Percentiles rank a stretch among this genome's conserved stretches.
These are phyloP conservation scores for Houttuynia cordata DNA, from an alignment of 164 flowering plant genomes.

Conservation along the genomic window DNA sequence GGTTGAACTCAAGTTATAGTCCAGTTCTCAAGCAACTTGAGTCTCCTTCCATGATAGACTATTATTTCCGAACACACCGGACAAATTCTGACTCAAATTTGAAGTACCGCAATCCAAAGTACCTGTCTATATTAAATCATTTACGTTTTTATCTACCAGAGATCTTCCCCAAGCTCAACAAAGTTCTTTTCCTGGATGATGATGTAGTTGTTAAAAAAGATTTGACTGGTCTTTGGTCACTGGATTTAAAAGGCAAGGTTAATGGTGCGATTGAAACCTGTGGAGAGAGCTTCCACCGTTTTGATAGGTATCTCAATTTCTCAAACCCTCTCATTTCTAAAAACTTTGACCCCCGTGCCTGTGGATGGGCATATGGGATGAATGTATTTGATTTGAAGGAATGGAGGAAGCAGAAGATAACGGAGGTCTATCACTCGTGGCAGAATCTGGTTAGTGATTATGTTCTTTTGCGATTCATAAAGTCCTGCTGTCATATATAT, in stretches of 20 bases:
- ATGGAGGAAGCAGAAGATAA: conserved; percentile 18
- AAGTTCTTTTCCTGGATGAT: conserved; percentile 87
- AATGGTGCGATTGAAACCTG: conserved; percentile 80
- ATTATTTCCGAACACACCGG: conserved; percentile 69
- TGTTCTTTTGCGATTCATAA: background rate
- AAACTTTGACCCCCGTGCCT: conserved; percentile 16
- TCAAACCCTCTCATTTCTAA: conserved; percentile 20
- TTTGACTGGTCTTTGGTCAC: conserved; percentile 65
- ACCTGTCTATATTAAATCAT: conserved; percentile 85
- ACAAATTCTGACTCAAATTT: conserved; percentile 70
- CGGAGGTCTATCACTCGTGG: conserved; percentile 17
- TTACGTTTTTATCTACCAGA: conserved; percentile 93
- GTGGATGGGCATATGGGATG: conserved; percentile 24
- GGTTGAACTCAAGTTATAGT: conserved; percentile 89
- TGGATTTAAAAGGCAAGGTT: conserved; percentile 78
- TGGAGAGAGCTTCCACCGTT: conserved; percentile 18
- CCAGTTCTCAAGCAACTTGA: conserved; percentile 79
- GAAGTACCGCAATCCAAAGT: conserved; percentile 88
- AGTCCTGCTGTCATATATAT: background rate
- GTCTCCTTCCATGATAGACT: conserved; percentile 72
- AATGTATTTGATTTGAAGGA: conserved; percentile 19
- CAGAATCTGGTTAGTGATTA: conserved; percentile 12
- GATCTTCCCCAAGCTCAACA: conserved; percentile 80
- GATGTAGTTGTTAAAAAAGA: conserved; percentile 89
- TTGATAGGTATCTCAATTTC: conserved; percentile 22